Evolutionary conservation across 208 protist species (phyloP).

Genomic region (Crithidia mellificae): DNA sequence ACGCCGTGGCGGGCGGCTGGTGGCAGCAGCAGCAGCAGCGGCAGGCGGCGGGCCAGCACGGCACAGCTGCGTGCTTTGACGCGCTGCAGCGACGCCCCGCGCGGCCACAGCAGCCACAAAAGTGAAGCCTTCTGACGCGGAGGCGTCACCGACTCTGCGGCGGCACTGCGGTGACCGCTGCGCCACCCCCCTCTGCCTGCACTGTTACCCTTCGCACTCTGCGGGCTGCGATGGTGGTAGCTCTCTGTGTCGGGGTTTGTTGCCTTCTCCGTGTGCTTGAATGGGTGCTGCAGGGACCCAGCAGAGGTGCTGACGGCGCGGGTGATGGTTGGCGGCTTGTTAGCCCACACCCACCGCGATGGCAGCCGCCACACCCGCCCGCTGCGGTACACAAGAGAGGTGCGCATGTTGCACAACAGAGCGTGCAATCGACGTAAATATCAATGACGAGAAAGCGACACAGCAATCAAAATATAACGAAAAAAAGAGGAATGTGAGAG

Average conservation of each 20-base stretch:
- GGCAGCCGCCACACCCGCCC: slow-evolving; percentile 11
- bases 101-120: slow-evolving; percentile 11
- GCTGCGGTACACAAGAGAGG: neutral
- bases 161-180: neutral
- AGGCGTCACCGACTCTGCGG: neutral
- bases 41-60: neutral
- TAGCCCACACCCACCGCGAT: neutral
- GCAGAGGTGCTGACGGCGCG: neutral
- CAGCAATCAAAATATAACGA: neutral
- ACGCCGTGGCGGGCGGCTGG: neutral
- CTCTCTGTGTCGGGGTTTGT: neutral
- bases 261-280: neutral
- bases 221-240: neutral
- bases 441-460: neutral
- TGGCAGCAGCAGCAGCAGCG: slow-evolving; percentile 13
- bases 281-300: neutral
- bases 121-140: neutral
- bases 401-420: too few relatives aligned
- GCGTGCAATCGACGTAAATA: too few relatives aligned
- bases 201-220: too few relatives aligned
- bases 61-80: neutral
- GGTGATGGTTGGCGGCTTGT: neutral
- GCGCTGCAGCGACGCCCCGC: neutral
- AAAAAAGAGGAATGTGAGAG: slow-evolving; percentile 10
- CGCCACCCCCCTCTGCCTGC: too few relatives aligned